Conservation (phyloP, 768 basidiomycete genomes). For the Saitozyma podzolica region DNA sequence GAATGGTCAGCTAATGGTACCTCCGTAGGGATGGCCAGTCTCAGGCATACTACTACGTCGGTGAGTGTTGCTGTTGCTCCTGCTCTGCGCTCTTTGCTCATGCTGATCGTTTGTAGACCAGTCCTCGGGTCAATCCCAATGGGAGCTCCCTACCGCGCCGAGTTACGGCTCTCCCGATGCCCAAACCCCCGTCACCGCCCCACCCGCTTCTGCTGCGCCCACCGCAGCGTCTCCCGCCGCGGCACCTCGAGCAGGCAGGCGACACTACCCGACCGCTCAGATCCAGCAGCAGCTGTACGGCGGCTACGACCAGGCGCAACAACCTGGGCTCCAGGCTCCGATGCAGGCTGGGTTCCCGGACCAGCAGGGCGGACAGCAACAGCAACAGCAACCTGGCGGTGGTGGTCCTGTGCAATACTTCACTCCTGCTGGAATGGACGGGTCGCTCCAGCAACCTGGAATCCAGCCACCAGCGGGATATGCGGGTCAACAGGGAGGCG, state of each 20-base stretch:
- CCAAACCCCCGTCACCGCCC: conserved; percentile 37
- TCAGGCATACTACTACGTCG: conserved; percentile 84
- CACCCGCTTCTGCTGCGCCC: conserved; percentile 54
- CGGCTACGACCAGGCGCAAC: conserved; percentile 5
- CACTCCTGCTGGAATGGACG: conserved; percentile 23
- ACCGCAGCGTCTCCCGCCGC: conserved; percentile 57
- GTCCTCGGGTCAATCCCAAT: conserved; percentile 71
- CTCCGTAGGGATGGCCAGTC: conserved; percentile 69
- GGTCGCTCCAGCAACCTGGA: conserved; percentile 16
- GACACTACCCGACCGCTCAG: conserved; percentile 92
- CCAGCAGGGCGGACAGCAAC: conserved; percentile 37
- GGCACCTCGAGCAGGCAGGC: conserved; percentile 63
- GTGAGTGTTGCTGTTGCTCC: conserved; percentile 57
- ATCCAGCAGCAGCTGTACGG: conserved; percentile 55
- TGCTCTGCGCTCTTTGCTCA: not conserved
- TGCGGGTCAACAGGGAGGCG: conserved; percentile 17
- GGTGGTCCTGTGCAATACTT: conserved; percentile 36
- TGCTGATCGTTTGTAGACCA: conserved; percentile 62
- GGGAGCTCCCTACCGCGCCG: conserved; percentile 68
- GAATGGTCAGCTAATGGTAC: conserved; percentile 22
- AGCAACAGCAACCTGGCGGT: conserved; percentile 19
- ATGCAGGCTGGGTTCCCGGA: conserved; percentile 4
- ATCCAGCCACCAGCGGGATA: conserved; percentile 1
- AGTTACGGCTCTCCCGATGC: conserved; percentile 40
- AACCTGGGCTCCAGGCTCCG: conserved; percentile 5